Percentiles rank a stretch among this genome's conserved stretches.
These are phyloP conservation scores for Nidula microcarpa DNA, from an alignment of 768 basidiomycete genomes.

Conservation along the genomic window DNA sequence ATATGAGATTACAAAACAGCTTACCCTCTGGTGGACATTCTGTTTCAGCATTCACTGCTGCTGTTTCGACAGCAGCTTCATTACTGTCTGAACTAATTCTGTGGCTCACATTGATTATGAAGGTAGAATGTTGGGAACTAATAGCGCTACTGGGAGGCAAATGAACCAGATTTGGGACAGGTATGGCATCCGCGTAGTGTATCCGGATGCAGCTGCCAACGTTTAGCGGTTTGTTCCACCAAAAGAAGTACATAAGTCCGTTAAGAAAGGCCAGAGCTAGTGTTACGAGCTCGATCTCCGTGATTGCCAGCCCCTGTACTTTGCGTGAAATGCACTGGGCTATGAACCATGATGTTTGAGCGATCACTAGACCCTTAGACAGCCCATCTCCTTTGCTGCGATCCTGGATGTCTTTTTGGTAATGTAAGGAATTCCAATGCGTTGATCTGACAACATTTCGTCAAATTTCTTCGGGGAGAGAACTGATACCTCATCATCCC, in stretches of 20 bases:
- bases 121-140: neutral
- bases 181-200: conserved; percentile 10
- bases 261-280: conserved; percentile 21
- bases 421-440: neutral
- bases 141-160: neutral
- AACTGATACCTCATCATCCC: neutral
- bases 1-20: no score
- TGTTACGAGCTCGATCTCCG: conserved; percentile 25
- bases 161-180: neutral
- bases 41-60: neutral
- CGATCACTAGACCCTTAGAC: conserved; percentile 18
- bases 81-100: neutral
- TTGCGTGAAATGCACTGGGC: conserved; percentile 16
- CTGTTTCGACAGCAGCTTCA: neutral
- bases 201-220: conserved; percentile 13
- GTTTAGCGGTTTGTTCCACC: conserved; percentile 31
- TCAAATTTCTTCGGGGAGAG: neutral
- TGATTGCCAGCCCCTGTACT: conserved; percentile 13
- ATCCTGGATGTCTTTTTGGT: conserved; percentile 4
- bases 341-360: conserved; percentile 25
- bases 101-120: neutral
- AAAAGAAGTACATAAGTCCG: conserved; percentile 17
- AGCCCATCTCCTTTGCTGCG: conserved; percentile 19
- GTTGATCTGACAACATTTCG: neutral
- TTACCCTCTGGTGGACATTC: no score